Evolutionary conservation across 2,329 filamentous ascomycete genomes (phyloP).

Genomic region (Teratosphaeria viscida): DNA sequence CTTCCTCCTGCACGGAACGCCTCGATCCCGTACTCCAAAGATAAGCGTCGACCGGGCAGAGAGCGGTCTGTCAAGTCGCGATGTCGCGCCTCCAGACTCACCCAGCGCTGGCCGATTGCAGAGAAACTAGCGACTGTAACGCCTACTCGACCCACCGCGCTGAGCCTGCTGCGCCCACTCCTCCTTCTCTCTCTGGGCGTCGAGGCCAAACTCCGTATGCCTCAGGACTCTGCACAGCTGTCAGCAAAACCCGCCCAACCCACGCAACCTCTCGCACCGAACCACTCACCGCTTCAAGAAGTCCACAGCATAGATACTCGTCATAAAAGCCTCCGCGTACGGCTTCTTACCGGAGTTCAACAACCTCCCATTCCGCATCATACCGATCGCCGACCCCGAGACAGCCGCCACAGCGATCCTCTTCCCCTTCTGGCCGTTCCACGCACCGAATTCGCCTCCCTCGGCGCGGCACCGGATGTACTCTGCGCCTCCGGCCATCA

Average conservation of each 20-base stretch:
- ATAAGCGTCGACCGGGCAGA: too few relatives aligned
- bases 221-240: background rate
- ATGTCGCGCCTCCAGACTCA: too few relatives aligned
- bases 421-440: background rate
- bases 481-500: background rate
- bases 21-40: background rate
- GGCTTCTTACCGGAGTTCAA: background rate
- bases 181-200: background rate
- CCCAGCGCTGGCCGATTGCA: background rate
- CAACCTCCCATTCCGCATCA: background rate
- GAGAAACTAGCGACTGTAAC: background rate
- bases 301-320: background rate
- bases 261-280: background rate
- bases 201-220: background rate
- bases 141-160: background rate
- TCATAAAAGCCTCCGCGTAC: background rate
- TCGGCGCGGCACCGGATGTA: background rate
- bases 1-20: background rate
- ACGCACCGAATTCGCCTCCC: background rate
- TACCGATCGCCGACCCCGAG: background rate
- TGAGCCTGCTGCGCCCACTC: background rate
- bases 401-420: background rate
- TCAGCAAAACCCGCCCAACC: background rate
- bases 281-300: background rate
- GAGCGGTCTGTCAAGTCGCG: too few relatives aligned